Conservation (phyloP, 2,329 filamentous ascomycete species). For the Lasiodiplodia hormozganensis region DNA sequence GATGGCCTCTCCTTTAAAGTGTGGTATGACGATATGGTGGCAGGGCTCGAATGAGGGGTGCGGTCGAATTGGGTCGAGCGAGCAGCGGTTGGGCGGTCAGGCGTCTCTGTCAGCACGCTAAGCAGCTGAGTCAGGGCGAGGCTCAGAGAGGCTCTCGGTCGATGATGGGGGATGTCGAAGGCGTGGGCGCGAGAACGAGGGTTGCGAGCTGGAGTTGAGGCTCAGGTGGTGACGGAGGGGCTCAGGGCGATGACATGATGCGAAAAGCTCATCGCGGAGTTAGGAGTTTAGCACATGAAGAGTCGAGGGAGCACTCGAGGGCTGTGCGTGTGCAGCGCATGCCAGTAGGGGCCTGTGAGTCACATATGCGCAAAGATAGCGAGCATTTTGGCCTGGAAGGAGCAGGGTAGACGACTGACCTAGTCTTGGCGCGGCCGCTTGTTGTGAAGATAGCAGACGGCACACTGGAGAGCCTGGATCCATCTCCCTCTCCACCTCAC, state of each 20-base stretch:
- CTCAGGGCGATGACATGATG: conserved; percentile 10
- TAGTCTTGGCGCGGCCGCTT: conserved; percentile 22
- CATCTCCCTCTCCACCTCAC: conserved; percentile 10
- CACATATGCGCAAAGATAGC: conserved; percentile 7
- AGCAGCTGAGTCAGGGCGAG: conserved; percentile 17
- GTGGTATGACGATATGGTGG: background rate
- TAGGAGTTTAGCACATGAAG: conserved; percentile 16
- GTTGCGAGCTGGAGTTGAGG: background rate
- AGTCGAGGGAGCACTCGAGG: background rate
- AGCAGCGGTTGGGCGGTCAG: background rate
- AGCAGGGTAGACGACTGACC: conserved; percentile 22
- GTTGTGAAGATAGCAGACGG: conserved; percentile 25
- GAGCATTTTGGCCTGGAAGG: conserved; percentile 7
- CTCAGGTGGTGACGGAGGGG: background rate
- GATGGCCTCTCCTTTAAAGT: background rate
- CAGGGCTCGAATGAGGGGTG: conserved; percentile 21
- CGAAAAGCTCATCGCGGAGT: conserved; percentile 22
- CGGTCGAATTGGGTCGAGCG: background rate
- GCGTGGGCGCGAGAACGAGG: background rate
- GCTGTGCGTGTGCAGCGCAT: conserved; percentile 15
- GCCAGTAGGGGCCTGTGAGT: conserved; percentile 17
- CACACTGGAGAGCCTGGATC: background rate
- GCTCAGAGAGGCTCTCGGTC: background rate
- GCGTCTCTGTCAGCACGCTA: conserved; percentile 16
- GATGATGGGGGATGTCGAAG: background rate